These are phyloP conservation scores for Myxozyma mucilagina DNA, from an alignment of 805 yeast species.

Conservation along the genomic window DNA sequence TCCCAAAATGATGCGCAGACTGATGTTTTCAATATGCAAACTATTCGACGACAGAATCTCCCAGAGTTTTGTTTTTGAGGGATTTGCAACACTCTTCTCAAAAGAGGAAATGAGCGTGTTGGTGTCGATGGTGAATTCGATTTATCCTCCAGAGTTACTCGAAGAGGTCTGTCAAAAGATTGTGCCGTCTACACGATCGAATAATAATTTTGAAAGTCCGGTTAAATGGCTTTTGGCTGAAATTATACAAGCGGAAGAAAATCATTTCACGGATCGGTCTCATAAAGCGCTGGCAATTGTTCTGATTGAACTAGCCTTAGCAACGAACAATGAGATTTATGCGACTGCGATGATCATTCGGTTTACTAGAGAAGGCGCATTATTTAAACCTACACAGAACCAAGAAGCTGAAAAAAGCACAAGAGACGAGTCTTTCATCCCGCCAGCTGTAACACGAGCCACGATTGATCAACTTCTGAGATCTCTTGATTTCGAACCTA, in stretches of 20 bases:
- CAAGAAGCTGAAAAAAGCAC: background rate
- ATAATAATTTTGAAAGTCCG: slow-evolving; percentile 5
- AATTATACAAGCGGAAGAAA: slow-evolving; percentile 3
- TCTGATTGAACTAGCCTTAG: slow-evolving; percentile 19
- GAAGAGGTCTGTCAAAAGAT: slow-evolving; percentile 9
- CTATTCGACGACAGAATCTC: slow-evolving; percentile 1
- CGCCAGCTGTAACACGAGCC: background rate
- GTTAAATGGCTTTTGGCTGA: slow-evolving; percentile 11
- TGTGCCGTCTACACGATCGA: slow-evolving; percentile 1
- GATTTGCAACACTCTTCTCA: background rate
- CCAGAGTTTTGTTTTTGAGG: slow-evolving; percentile 5
- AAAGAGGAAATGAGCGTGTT: background rate
- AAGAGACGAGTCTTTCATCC: background rate
- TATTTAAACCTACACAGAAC: background rate
- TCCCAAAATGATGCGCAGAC: background rate
- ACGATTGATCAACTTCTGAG: background rate
- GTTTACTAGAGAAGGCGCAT: background rate
- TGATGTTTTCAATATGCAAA: slow-evolving; percentile 2
- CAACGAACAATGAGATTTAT: slow-evolving; percentile 2
- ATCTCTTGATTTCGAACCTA: background rate
- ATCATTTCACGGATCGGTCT: slow-evolving; percentile 1
- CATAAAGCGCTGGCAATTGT: slow-evolving; percentile 5
- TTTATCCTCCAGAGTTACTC: background rate
- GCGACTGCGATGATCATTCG: slow-evolving; percentile 16
- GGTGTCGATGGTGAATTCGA: background rate